Evolutionary conservation across 225 moss, liverwort and hornwort species (phyloP), one percentile per base, ranked within the genome.

Genomic region (Physcomitrellopsis africana): DNA sequence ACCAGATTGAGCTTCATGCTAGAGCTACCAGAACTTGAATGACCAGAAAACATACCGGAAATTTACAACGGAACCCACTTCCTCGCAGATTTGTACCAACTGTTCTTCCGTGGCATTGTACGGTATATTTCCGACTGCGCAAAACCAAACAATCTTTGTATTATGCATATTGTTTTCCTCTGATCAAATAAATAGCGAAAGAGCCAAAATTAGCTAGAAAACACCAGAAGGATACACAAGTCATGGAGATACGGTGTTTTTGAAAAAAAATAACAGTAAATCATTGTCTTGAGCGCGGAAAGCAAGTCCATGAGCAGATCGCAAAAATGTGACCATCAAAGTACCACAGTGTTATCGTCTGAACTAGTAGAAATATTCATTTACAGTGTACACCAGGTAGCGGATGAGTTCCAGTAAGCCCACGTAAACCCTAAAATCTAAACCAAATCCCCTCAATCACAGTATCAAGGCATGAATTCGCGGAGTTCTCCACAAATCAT

Each of bases 51-150:
- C 79, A 78, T 87, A 94, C 97, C 97, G 91, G 75, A 99, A 99
- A 78, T 90, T 94, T 72, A 99, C 97, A 69, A 99, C 97, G 81
- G 94, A 94, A 60, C 97, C 97, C 70, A 99, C 94, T 93, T 99
- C 97, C 91, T 99, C 93, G 86, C 97, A 99, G 32, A 99, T 94
- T 83, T 99, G 97, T 63, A 99, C 90, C 77, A 99, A 92, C 85
- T 99, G 97, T 82, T 94, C 97, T 89, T 99, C 97, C 59, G 93
- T 99, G 70, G 94, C 94, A 93, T 94, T 92, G 81, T 94, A 99
- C 54, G 94, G 97, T 85, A 99, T 99, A 80, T 99, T 94, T 68
- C 97, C 94, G 72, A 99, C 97, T 99, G 58, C 51, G 79, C 54
- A 61, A 52, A 51, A 60, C 54, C 77, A 57, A 77, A 54, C 48